Evolutionary conservation across 768 basidiomycete genomes (phyloP), one percentile per base, ranked within the genome.

Genomic region (Rickenella mellea): DNA sequence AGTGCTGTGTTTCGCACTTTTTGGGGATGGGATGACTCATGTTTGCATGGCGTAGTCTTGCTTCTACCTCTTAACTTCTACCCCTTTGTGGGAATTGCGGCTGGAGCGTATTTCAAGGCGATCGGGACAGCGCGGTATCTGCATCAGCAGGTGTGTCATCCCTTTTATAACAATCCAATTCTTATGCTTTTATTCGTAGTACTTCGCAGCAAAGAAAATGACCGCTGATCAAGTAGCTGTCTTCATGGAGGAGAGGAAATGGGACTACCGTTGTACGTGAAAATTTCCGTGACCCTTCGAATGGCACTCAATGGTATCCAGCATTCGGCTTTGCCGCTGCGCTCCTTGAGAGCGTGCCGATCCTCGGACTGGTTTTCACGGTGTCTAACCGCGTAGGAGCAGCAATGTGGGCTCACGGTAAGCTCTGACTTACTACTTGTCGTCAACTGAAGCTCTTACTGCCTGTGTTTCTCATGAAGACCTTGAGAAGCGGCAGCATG

Each of bases 361-460:
- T 96, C 44, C 53, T 90, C 3, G 92, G 92, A 0, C 62, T 94
- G 4, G 60, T 83, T 8, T 89, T 94, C 56, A 80, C 80, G 2
- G 68, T 94, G 14, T 91, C 88, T 0, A 93, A 94, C 56, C 71
- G 88, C 5, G 74, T 94, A 20, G 91, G 91, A 5, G 92, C 88
- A 2, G 90, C 90, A 1, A 94, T 96, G 92, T 96, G 90, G 83
- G 84, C 86, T 4, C 78, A 81, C 48, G 85, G 83, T 85, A 43
- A 12, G 67, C 52, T 20, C 22, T 17, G n/a, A n/a, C 27, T 7
- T 11, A 19, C 17, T 10, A 28, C 4, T 31, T n/a, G 3, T 31
- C 37, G 14, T 26, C n/a, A 20, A 12, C 27, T 6, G 15, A 24
- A 44, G 26, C 24, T 42, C 3, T 15, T 17, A 19, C 17, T 40